Base-by-base conservation (phyloP, 2,329 filamentous ascomycete species). In the Magnaporthales sp. region DNA sequence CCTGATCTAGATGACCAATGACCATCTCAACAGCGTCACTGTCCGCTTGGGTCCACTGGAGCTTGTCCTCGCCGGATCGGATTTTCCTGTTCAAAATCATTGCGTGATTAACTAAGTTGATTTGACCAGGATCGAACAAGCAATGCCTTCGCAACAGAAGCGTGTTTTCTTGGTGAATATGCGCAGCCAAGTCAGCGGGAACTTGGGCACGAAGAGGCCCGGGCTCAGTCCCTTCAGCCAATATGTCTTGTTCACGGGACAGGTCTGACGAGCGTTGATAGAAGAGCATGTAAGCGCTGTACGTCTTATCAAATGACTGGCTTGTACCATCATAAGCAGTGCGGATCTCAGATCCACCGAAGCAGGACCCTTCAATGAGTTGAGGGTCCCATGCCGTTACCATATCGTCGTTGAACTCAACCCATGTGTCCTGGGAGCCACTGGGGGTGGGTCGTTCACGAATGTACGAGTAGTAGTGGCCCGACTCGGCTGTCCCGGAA, bases 241-340 rank as follows among this genome's bases (percentile, higher is more conserved):
- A 78, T 1, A 76, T 72, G 30, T 82, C 77, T 70, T 86, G 82
- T 68, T 86, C 83, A 19, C 77, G 76, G 22, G 81, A 80, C 67
- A 93, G 81, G 4, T 86, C 86, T 0, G 89, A 89, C 3, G 88
- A 86, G 63, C 95, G 88, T 75, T 97, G 91, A 75, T 99, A 99
- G 76, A 99, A 98, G 9, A 99, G 84, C 91, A 99, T 98, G 76
- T 99, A 99, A 13, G 94, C 95, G 75, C 92, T 98, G 81, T 89
- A 89, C 4, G 86, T 84, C 76, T 93, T 94, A 72, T 89, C 86
- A 70, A 84, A 87, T 0, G 80, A 70, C 22, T 81, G 74, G 68
- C 79, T 78, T 71, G 80, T 77, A 64, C 72, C 73, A 68, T 84
- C 79, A 72, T 81, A 79, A 69, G 83, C 72, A 68, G 79, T 70